Base-by-base conservation (phyloP, 805 yeast species). In the Priceomyces melissophilus region DNA sequence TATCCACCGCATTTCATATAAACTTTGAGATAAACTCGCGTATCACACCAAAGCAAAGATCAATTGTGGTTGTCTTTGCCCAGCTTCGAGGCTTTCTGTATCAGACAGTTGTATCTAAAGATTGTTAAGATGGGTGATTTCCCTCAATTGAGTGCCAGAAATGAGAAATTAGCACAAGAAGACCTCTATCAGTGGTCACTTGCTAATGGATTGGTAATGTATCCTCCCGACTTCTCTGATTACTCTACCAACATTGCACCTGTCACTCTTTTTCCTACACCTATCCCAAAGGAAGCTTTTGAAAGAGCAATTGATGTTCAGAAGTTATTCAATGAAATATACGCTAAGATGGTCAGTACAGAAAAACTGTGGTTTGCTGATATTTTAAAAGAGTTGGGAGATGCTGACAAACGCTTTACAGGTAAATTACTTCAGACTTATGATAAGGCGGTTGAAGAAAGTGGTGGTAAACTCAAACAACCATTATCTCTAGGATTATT, bases 181-280 rank as follows among this genome's bases (percentile, higher is more conserved):
- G 71, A 72, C 35, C 53, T 84, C 26, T 72, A 75, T 37, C 96
- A 89, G 48, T 89, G 93, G 87, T 71, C 85, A 4, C 63, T 90
- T 37, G 74, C 84, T 37, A 79, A 87, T 63, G 96, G 97, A 2
- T 68, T 90, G 33, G 75, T 81, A n/a, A 82, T 90, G 81, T 83
- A 86, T 52, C 88, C 89, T 1, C 80, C 82, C 1, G 68, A 73
- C 17, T 79, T 71, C 52, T 46, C 65, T 10, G 46, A 54, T 15
- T 72, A 65, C 50, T 60, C 65, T 37, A 75, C 75, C n/a, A 67
- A 67, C 32, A 75, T 75, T 38, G 96, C 96, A 1, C 99, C 99
- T 30, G 81, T 88, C 8, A 93, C 99, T 1, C 54, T 91, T 23
- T 88, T 72, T 55, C 99, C 99, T 3, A 85, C 97, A 0, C 96